Evolutionary conservation across 768 basidiomycete genomes (phyloP), one percentile per base, ranked within the genome.

Genomic region (Antrodiella citrinella): DNA sequence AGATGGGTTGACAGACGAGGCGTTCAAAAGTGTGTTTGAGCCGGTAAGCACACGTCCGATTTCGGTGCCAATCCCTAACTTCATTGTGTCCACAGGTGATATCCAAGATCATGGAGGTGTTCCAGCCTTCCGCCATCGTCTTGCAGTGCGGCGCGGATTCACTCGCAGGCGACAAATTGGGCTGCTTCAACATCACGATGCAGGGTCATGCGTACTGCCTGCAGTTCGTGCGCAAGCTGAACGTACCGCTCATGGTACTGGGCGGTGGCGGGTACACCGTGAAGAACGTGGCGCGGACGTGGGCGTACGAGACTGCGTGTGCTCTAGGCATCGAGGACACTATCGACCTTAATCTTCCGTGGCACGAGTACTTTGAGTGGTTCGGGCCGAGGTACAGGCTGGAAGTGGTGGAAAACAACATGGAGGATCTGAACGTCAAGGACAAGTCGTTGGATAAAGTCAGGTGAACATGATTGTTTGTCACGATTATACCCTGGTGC

Each of bases 241-340:
- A 86, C 55, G 71, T 96, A 26, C 95, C 95, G 0, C 74, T 94
- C 44, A 89, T 98, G 57, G 74, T 97, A 30, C 77, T 99, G 2
- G 95, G 95, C 23, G 95, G 95, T 2, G 95, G 95, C 13, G 95
- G 95, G 2, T 99, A 98, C 67, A 98, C 95, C 0, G 86, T 95
- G 40, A 91, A 94, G 66, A 99, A 99, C 61, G 93, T 97, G 18
- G 91, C 91, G 4, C 77, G 91, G 42, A 82, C 86, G 26, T 99
- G 95, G 95, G 84, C 93, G 24, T 95, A 90, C 70, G 95, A 99
- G 67, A 99, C 96, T 0, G 95, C 92, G 1, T 87, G 94, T 59
- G 90, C 91, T 19, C 77, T 93, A n/a, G 94, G 91, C 1, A 76
- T 87, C 42, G 86, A 93, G 61, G 71, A 88, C 39, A 76, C 77